Evolutionary conservation across 1,284 basidiomycete genomes (phyloP), one percentile per base, ranked within the genome.

Genomic region (Microbotryomycetes sp.): DNA sequence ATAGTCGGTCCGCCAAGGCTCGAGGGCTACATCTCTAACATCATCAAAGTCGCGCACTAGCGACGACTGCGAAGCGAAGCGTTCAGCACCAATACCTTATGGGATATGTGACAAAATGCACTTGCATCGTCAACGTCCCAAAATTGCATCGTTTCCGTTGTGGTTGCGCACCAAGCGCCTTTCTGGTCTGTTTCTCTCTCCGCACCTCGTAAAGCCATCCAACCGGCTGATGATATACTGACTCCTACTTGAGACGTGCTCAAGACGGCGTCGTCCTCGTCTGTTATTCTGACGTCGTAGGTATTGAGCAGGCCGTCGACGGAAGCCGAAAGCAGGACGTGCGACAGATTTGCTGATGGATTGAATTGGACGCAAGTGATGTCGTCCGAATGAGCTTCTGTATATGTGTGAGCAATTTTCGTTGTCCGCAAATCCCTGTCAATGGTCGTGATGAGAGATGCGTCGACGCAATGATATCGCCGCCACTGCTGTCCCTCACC

Each of bases 381-480:
- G 63, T 79, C 78, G 73, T 80, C 78, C 21, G 77, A 78, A 62
- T 80, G 79, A 13, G 78, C 76, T 6, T 79, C 77, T 6, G 75
- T 71, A 66, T 80, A 79, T 4, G 72, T 63, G 66, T 78, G 77
- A 1, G 76, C 66, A 0, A 78, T 74, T 21, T 71, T 48, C 23
- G 71, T 65, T 21, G 74, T 72, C 18, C 77, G 73, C 13, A 72
- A 72, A 60, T 79, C 77, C 74, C 76, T 78, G 56, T 5, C 50
- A 3, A 15, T 41, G 4, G 51, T 48, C 5, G 53, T 16, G 24
- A 23, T 45, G 13, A 52, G 28, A 30, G 21, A 23, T n/a, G 48
- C 11, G 30, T 29, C 45, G 57, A 7, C 53, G 45, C n/a, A 27
- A 27, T 1, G 41, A 15, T n/a, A n/a, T n/a, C n/a, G n/a, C n/a